Conservation (phyloP, 1,284 basidiomycete genomes). For the Sporisorium sorghi region DNA sequence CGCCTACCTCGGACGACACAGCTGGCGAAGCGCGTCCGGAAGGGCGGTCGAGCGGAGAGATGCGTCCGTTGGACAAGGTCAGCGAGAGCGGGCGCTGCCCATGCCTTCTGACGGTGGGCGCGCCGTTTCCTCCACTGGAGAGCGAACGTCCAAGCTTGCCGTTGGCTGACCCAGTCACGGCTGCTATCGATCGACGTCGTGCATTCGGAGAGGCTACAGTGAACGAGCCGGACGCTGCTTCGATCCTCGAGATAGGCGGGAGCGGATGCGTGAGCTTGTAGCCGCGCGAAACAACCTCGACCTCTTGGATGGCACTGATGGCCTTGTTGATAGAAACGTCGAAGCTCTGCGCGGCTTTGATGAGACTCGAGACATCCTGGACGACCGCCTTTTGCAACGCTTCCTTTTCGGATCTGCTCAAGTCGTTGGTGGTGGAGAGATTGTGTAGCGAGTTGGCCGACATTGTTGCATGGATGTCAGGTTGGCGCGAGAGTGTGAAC, state of each 20-base stretch:
- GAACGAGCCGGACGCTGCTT: conserved; percentile 34
- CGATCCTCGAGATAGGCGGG: conserved; percentile 67
- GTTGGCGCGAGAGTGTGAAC: conserved; percentile 29
- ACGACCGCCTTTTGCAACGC: conserved; percentile 29
- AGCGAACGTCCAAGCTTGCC: conserved; percentile 42
- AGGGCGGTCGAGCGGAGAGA: conserved; percentile 31
- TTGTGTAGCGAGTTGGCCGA: conserved; percentile 19
- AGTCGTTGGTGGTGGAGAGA: conserved; percentile 5
- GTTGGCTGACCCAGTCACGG: conserved; percentile 7
- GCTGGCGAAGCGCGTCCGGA: conserved; percentile 34
- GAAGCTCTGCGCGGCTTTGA: conserved; percentile 53
- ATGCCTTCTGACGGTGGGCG: conserved; percentile 37
- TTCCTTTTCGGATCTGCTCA: conserved; percentile 18
- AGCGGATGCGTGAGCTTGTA: conserved; percentile 64
- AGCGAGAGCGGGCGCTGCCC: conserved; percentile 32
- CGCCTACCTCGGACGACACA: conserved; percentile 15
- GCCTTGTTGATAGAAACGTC: conserved; percentile 60
- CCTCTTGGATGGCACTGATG: conserved; percentile 66
- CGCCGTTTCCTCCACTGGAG: conserved; percentile 32
- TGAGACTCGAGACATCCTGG: conserved; percentile 22
- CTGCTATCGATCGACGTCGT: conserved; percentile 18
- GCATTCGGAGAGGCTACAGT: conserved; percentile 23
- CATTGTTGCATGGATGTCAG: not conserved
- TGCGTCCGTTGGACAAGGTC: conserved; percentile 30
- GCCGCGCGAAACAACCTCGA: conserved; percentile 65